Evolutionary conservation across 805 yeast species (phyloP).

Genomic region (Kuraishia ogatae): DNA sequence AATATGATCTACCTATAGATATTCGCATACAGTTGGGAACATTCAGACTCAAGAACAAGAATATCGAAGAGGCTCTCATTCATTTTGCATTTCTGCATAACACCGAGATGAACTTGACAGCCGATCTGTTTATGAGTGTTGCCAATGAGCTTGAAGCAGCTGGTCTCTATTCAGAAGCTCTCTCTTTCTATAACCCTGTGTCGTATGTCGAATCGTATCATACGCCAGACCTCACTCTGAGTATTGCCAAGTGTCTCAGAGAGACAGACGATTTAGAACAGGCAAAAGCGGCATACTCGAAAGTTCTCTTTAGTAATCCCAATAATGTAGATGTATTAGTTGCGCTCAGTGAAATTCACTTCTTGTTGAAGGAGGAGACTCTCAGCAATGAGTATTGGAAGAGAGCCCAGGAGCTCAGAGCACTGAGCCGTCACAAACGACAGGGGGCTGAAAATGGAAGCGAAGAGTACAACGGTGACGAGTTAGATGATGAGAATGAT

Average conservation of each 20-base stretch:
- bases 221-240: conserved; percentile 40
- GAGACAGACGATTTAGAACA: conserved; percentile 61
- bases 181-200: conserved; percentile 53
- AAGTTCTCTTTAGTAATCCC: conserved; percentile 47
- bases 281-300: conserved; percentile 52
- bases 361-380: conserved; percentile 46
- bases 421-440: background rate
- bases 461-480: conserved; percentile 10
- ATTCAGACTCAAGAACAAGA: conserved; percentile 56
- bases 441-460: conserved; percentile 8
- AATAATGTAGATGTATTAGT: conserved; percentile 65
- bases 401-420: background rate
- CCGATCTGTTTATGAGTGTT: conserved; percentile 70
- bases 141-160: conserved; percentile 65
- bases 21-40: conserved; percentile 76
- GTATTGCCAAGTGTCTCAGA: conserved; percentile 70
- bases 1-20: conserved; percentile 67
- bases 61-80: conserved; percentile 58
- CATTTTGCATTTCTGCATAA: conserved; percentile 58
- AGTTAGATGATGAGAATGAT: conserved; percentile 10
- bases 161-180: conserved; percentile 69
- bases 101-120: conserved; percentile 43
- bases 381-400: conserved; percentile 10
- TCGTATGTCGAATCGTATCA: conserved; percentile 43
- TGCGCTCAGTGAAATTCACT: conserved; percentile 75